These are phyloP conservation scores for Heritiera littoralis DNA, from an alignment of 345 rosid genomes.

Conservation along the genomic window DNA sequence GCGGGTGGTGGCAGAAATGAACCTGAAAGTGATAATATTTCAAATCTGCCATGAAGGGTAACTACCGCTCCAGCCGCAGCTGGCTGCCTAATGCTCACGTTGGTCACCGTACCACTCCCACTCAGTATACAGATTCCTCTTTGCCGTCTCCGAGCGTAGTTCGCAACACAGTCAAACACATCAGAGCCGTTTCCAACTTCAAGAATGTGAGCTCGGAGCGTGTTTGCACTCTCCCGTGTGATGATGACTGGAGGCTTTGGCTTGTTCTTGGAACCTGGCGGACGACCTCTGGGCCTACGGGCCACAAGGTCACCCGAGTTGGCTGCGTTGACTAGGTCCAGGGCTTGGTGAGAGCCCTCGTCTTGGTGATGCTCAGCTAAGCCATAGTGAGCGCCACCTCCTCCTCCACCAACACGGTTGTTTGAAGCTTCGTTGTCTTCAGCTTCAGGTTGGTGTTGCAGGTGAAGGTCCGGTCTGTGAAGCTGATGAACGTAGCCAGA, in stretches of 20 bases:
- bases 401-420: slow-evolving; percentile 24
- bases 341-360: slow-evolving; percentile 43
- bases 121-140: slow-evolving; percentile 90
- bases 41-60: slow-evolving; percentile 86
- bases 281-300: slow-evolving; percentile 88
- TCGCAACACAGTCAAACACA: slow-evolving; percentile 82
- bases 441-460: slow-evolving; percentile 51
- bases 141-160: slow-evolving; percentile 86
- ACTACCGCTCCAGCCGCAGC: slow-evolving; percentile 77
- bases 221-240: slow-evolving; percentile 96
- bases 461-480: slow-evolving; percentile 58
- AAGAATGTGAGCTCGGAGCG: slow-evolving; percentile 93
- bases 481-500: slow-evolving; percentile 42
- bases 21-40: slow-evolving; percentile 85
- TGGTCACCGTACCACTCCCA: slow-evolving; percentile 88
- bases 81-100: slow-evolving; percentile 88
- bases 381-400: slow-evolving; percentile 36
- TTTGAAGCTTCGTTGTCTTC: slow-evolving; percentile 41
- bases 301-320: slow-evolving; percentile 49
- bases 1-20: slow-evolving; percentile 97
- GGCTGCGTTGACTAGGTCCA: slow-evolving; percentile 44
- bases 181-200: slow-evolving; percentile 94
- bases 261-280: slow-evolving; percentile 92
- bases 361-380: slow-evolving; percentile 29
- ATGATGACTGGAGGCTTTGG: slow-evolving; percentile 89